A percentile compares a stretch with the other conserved stretches of the same genome.
Conservation (phyloP, 2,329 filamentous ascomycete genomes). For the Lachnellula hyalina region DNA sequence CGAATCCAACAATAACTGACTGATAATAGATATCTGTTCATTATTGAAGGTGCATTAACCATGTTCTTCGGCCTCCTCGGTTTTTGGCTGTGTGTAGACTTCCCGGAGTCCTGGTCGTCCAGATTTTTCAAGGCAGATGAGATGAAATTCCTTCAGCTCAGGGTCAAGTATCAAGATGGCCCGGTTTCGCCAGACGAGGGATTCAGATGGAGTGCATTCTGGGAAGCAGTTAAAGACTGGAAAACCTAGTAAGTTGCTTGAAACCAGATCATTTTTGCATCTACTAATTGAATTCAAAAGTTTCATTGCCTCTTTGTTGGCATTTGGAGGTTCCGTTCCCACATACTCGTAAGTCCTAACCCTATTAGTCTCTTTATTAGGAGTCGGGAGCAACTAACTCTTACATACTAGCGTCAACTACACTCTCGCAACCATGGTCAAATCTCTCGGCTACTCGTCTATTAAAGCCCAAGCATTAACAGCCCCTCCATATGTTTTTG, state of each 20-base stretch:
- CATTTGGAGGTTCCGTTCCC: slow-evolving; percentile 29
- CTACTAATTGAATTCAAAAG: background rate
- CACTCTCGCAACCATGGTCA: slow-evolving; percentile 36
- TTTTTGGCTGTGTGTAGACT: slow-evolving; percentile 28
- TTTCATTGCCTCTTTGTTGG: slow-evolving; percentile 33
- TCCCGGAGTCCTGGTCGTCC: slow-evolving; percentile 24
- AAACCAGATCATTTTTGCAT: background rate
- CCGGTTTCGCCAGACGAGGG: slow-evolving; percentile 10
- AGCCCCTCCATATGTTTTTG: slow-evolving; percentile 30
- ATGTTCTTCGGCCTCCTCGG: slow-evolving; percentile 16
- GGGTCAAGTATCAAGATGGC: slow-evolving; percentile 6
- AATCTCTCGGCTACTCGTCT: slow-evolving; percentile 30
- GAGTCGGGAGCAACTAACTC: background rate
- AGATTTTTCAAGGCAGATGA: slow-evolving; percentile 28
- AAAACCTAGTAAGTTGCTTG: slow-evolving; percentile 30
- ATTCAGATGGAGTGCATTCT: slow-evolving; percentile 23
- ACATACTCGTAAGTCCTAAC: slow-evolving; percentile 22
- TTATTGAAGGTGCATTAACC: slow-evolving; percentile 22
- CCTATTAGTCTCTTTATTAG: background rate
- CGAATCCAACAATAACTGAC: background rate
- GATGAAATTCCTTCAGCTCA: slow-evolving; percentile 26
- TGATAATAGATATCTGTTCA: slow-evolving; percentile 17
- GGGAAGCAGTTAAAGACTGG: slow-evolving; percentile 34
- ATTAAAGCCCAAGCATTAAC: slow-evolving; percentile 30
- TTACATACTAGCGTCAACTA: slow-evolving; percentile 23